Base-by-base conservation (phyloP, 2,329 filamentous ascomycete species). In the Xylaria sp. region DNA sequence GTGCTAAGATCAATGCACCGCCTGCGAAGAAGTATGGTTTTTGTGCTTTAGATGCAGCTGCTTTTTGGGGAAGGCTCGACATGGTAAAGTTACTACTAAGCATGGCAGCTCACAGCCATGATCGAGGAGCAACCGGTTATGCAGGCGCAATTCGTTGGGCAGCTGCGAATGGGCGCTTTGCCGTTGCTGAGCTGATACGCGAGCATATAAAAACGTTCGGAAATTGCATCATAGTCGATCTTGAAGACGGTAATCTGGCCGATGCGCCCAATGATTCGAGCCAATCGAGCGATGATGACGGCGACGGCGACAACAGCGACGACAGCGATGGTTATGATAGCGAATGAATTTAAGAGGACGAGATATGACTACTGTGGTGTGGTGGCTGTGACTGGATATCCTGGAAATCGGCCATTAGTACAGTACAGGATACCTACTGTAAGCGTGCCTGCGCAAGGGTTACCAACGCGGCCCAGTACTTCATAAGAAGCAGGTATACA, bases 1-100 rank as follows among this genome's bases (percentile, higher is more conserved):
- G 44, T 19, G 54, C 46, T 4, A 41, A 41, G 25, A 9, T 29
- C 13, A 51, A 58, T 35, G 33, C 43, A 21, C 46, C 44, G 2
- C 44, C 41, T 25, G 23, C 35, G 5, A 49, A 23, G 5, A 4
- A 29, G 4, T 13, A 2, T 1, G 44, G 54, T 2, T 17, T 8
- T n/a, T 47, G 40, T 19, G 43, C 43, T 33, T 27, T 57, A 2
- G 54, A 57, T 25, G 44, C 13, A 35, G 54, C 54, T 27, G 35
- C 54, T 7, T 4, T 6, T 1, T 2, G 17, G 1, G 54, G 54
- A 3, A 49, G 54, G 35, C 44, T 57, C 15, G 44, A 43, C 19
- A 57, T 43, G 44, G 35, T 58, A 15, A 29, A 58, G 37, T 27
- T 58, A n/a, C 17, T 49, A 11, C 44, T 44, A n/a, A 43, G 27